Conservation (phyloP, 306 rosid genomes). For the Potentilla sterilis region DNA sequence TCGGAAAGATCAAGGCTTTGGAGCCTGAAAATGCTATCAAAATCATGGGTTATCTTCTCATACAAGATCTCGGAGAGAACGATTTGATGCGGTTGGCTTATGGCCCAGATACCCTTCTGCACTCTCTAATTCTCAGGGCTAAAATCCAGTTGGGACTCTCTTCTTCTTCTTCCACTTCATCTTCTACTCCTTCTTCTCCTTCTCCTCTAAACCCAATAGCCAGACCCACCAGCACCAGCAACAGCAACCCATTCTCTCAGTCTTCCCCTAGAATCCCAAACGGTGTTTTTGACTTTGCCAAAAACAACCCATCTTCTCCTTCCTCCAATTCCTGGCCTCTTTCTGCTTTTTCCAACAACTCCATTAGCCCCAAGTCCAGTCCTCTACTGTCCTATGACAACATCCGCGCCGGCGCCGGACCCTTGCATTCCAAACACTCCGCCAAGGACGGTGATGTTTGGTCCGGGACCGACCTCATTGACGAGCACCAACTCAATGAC, state of each 20-base stretch:
- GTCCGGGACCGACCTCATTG: conserved; percentile 44
- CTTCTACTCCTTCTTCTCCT: conserved; percentile 49
- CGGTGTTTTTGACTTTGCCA: conserved; percentile 50
- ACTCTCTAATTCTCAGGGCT: conserved; percentile 43
- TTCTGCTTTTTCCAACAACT: conserved; percentile 51
- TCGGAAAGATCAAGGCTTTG: conserved; percentile 49
- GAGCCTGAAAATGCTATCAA: conserved; percentile 81
- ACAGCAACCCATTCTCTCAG: conserved; percentile 58
- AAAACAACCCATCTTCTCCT: conserved; percentile 59
- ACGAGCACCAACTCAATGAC: conserved; percentile 68
- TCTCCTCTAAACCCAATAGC: conserved; percentile 66
- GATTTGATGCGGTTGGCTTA: conserved; percentile 57
- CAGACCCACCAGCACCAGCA: conserved; percentile 35
- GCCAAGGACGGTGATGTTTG: conserved; percentile 42
- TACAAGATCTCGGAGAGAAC: conserved; percentile 52
- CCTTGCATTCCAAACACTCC: conserved; percentile 34
- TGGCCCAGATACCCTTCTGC: conserved; percentile 53
- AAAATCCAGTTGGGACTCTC: conserved; percentile 50
- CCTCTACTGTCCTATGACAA: conserved; percentile 60
- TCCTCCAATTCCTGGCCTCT: conserved; percentile 52
- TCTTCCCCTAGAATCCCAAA: conserved; percentile 46
- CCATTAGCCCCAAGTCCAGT: conserved; percentile 68
- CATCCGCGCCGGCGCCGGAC: conserved; percentile 45
- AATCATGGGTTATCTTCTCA: conserved; percentile 72
- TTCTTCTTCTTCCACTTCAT: conserved; percentile 36